Conservation (phyloP, 2,329 filamentous ascomycete species). For the Nemania sp. region DNA sequence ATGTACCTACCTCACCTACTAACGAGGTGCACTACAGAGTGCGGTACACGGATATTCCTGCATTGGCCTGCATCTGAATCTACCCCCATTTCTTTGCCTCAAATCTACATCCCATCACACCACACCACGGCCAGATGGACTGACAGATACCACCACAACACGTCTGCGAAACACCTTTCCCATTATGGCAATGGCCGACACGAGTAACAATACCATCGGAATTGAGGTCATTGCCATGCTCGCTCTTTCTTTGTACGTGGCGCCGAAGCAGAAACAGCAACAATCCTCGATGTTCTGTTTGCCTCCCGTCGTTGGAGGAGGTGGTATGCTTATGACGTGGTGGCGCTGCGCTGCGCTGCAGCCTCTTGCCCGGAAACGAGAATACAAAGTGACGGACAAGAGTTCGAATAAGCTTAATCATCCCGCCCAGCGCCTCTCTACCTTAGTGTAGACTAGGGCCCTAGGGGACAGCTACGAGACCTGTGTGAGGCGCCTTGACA, state of each 20-base stretch:
- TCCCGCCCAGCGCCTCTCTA: background rate
- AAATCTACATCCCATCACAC: too few species aligned
- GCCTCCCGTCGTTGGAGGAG: background rate
- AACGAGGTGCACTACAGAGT: too few species aligned
- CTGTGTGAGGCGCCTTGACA: background rate
- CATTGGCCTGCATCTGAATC: too few species aligned
- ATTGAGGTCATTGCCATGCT: too few species aligned
- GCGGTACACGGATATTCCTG: too few species aligned
- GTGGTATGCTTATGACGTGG: background rate
- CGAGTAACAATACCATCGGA: background rate
- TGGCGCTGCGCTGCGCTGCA: background rate
- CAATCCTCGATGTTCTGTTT: background rate
- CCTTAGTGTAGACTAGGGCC: background rate
- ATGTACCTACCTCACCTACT: background rate
- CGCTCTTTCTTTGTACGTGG: too few species aligned
- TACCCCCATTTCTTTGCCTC: too few species aligned
- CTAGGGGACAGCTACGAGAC: too few species aligned
- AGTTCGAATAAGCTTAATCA: conserved; percentile 21
- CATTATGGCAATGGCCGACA: background rate
- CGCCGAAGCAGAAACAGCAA: background rate
- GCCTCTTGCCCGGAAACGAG: too few species aligned
- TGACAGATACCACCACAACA: background rate
- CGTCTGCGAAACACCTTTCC: background rate
- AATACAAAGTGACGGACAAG: background rate
- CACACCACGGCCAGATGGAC: background rate